Base-by-base conservation (phyloP, 768 basidiomycete species). In the Tulasnella sp. region DNA sequence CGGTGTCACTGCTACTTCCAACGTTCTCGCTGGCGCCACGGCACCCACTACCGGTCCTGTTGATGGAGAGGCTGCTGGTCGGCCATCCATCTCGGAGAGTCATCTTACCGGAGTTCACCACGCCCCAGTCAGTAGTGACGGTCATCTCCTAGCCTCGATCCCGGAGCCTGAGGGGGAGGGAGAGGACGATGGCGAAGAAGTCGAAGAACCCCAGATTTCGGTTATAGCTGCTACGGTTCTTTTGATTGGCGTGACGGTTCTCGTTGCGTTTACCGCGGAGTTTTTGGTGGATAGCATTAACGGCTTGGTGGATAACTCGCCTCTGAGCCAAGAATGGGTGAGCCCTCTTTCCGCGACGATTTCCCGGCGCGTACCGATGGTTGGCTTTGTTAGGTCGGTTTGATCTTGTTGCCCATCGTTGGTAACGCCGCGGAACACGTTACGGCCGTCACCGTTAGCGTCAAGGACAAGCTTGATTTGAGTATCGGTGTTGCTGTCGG, bases 351-450 rank as follows among this genome's bases (percentile, higher is more conserved):
- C n/a, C n/a, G n/a, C n/a, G n/a, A n/a, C n/a, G n/a, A 42, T 29
- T 73, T 51, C 20, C 78, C 11, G 44, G 48, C 26, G 40, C 37
- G 16, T 15, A 3, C 39, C 37, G 10, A 29, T 29, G n/a, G 26
- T 51, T 76, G 20, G 42, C 39, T 78, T 55, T 51, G 20, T 18
- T 32, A 78, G 77, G 91, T 98, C 79, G 96, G 93, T 16, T 84
- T 98, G 46, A 94, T 99, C 81, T 86, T 99, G 18, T 88, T 99
- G 10, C 97, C 97, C 7, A 95, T 98, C 48, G 95, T 96, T 18
- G 94, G 94, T 26, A 95, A 95, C 82, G 92, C 94, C 7, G 94
- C 93, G 77, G 96, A 98, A 82, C 95, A 96, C 82, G 91, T 91
- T 51, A 98, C 95, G 2, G 95, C 96, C 18, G 94, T 98, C 37